Evolutionary conservation across 805 yeast genomes (phyloP), one percentile per base, ranked within the genome.

Genomic region (Candida nemodendra): DNA sequence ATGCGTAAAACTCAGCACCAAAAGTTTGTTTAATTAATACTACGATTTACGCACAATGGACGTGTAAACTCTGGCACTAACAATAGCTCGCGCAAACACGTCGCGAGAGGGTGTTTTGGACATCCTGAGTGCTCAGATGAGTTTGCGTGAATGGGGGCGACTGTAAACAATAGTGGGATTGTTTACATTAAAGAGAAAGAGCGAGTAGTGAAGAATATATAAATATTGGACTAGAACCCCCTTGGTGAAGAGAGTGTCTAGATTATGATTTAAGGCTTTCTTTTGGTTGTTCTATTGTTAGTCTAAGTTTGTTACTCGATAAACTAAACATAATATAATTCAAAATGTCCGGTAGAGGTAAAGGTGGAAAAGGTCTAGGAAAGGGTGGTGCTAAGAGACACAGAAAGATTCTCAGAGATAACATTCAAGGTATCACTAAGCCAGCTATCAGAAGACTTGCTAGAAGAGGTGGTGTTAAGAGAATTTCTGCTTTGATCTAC

Each of bases 381-480:
- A 93, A 93, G 78, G 98, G 97, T 76, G 99, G 99, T 78, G 99
- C 99, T 64, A 91, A 91, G 84, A 89, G 99, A 76, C 99, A 91
- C 89, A 88, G 98, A 83, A 90, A 90, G 87, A 87, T 91, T 74
- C 79, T 90, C 56, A 90, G 98, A 81, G 99, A 93, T 73, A 93
- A 91, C 91, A 91, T 93, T 59, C 97, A 90, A 76, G 99, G 99
- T 79, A 91, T 91, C 69, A 91, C 99, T 50, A 91, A 91, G 82
- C 99, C 99, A 68, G 99, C 99, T 66, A 91, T 91, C 67, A 89
- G 99, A 80, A 91, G 99, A 87, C 84, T 91, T 64, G 99, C 99
- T 37, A 91, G 99, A 84, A 89, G 99, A 87, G 99, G 99, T 78
- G 99, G 99, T 90, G 99, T 91, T 67, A 91, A 91, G 84, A 96